These are phyloP conservation scores for Agaricales sp. DNA, from an alignment of 1,284 basidiomycete genomes.

Conservation along the genomic window DNA sequence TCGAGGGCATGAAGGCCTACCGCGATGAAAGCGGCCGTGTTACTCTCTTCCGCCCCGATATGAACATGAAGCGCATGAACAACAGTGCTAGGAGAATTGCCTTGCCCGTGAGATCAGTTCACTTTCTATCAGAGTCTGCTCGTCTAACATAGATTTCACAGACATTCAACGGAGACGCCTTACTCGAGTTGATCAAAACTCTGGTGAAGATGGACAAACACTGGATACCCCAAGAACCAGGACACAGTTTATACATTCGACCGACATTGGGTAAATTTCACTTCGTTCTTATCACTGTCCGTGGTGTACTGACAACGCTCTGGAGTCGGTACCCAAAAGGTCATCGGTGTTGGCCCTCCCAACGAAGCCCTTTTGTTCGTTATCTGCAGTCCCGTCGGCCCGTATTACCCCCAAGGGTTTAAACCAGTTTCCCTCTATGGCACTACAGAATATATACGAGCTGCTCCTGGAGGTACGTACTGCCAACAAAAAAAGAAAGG, in stretches of 20 bases:
- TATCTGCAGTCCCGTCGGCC: slow-evolving; percentile 89
- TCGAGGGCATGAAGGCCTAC: slow-evolving; percentile 98
- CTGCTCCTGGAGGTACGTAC: slow-evolving; percentile 76
- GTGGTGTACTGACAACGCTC: slow-evolving; percentile 5
- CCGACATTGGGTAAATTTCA: slow-evolving; percentile 53
- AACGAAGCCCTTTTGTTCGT: slow-evolving; percentile 90
- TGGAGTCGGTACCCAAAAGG: slow-evolving; percentile 83
- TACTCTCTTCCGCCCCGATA: slow-evolving; percentile 91
- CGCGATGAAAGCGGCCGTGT: slow-evolving; percentile 70
- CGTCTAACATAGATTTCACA: slow-evolving; percentile 17
- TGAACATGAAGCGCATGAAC: slow-evolving; percentile 97
- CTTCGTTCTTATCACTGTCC: not conserved
- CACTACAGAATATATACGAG: slow-evolving; percentile 85
- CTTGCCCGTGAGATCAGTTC: slow-evolving; percentile 49
- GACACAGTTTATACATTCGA: slow-evolving; percentile 89
- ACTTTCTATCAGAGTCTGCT: not conserved
- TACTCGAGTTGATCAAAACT: slow-evolving; percentile 83
- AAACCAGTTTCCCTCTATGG: slow-evolving; percentile 92
- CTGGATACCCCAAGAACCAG: slow-evolving; percentile 88
- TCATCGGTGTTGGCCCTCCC: slow-evolving; percentile 84
- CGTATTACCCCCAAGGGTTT: slow-evolving; percentile 93
- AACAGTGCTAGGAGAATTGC: slow-evolving; percentile 64
- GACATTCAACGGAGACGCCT: slow-evolving; percentile 75
- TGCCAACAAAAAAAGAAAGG: too few species aligned
- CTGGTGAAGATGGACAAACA: slow-evolving; percentile 81